phyloP scores from a whole-genome alignment of 768 basidiomycete genomes.

The Calvatia gigantea region DNA sequence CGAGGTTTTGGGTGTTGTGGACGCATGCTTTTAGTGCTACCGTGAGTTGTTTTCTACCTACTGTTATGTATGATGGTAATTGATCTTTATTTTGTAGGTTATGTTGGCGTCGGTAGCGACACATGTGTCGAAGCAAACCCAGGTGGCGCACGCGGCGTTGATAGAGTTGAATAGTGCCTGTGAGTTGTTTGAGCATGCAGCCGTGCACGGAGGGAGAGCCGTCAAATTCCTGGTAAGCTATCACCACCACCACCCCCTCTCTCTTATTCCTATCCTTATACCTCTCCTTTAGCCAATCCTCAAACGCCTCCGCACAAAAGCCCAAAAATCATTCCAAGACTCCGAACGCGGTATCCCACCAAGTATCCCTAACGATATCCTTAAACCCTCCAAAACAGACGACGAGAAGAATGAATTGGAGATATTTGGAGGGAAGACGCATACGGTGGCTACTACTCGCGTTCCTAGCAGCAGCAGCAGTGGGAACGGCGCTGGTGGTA shows the following conservation, averaged over 20 bases:
- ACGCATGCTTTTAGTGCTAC: not conserved
- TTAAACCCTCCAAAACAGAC: conserved; percentile 41
- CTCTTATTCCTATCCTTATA: too few relatives aligned
- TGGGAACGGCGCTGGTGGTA: too few relatives aligned
- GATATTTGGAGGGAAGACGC: conserved; percentile 74
- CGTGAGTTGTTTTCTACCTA: not conserved
- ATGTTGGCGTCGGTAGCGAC: conserved; percentile 79
- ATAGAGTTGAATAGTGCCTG: conserved; percentile 59
- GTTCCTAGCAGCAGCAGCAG: not conserved
- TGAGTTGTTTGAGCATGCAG: conserved; percentile 63
- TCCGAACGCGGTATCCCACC: conserved; percentile 43
- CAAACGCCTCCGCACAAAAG: conserved; percentile 57
- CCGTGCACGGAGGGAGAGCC: conserved; percentile 60
- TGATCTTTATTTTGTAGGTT: conserved; percentile 39
- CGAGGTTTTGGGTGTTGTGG: conserved; percentile 51
- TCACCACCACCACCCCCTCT: too few relatives aligned
- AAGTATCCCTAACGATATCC: conserved; percentile 53
- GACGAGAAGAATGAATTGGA: conserved; percentile 65
- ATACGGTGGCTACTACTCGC: conserved; percentile 51
- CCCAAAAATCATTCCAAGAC: conserved; percentile 48
- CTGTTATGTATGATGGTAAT: not conserved
- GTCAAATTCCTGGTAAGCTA: conserved; percentile 68
- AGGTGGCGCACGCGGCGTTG: conserved; percentile 69
- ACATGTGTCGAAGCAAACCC: conserved; percentile 53
- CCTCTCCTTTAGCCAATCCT: conserved; percentile 69